Evolutionary conservation across 768 basidiomycete genomes (phyloP).

Genomic region (Mycena olivaceomarginata): DNA sequence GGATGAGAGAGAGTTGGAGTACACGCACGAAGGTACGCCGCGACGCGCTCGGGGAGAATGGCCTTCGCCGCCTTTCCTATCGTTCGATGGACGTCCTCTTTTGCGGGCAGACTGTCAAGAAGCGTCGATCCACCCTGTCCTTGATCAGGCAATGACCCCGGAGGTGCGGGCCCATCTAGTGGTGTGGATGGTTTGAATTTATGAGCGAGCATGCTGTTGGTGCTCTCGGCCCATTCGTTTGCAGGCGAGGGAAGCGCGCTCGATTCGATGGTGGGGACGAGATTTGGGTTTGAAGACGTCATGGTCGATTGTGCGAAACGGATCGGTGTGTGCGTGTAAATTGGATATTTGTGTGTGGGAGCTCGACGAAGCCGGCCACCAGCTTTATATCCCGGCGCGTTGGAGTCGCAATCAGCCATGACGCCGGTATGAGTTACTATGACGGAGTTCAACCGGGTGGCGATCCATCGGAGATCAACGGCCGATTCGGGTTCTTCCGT

Average conservation of each 20-base stretch:
- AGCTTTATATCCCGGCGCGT: too few species aligned
- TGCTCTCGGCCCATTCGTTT: conserved; percentile 34
- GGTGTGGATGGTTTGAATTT: background rate
- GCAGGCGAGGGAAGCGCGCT: conserved; percentile 29
- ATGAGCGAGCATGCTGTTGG: conserved; percentile 5
- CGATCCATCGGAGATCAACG: too few species aligned
- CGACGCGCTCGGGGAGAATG: conserved; percentile 19
- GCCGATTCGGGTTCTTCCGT: too few species aligned
- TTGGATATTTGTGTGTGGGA: too few species aligned
- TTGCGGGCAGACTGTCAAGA: conserved; percentile 1
- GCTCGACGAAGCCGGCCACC: too few species aligned
- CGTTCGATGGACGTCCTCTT: conserved; percentile 35
- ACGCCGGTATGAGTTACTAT: too few species aligned
- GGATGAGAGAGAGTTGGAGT: background rate
- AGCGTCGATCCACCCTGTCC: background rate
- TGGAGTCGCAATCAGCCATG: too few species aligned
- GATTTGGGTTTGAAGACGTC: conserved; percentile 9
- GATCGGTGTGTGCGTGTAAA: too few species aligned
- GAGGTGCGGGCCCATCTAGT: background rate
- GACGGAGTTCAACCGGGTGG: too few species aligned
- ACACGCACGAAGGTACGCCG: background rate
- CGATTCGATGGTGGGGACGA: conserved; percentile 38
- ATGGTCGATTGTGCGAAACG: background rate
- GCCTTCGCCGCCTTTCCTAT: conserved; percentile 32
- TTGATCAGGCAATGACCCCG: conserved; percentile 10